phyloP scores from a whole-genome alignment of 2,329 filamentous ascomycete species.

The Colletotrichum cordylinicola region DNA sequence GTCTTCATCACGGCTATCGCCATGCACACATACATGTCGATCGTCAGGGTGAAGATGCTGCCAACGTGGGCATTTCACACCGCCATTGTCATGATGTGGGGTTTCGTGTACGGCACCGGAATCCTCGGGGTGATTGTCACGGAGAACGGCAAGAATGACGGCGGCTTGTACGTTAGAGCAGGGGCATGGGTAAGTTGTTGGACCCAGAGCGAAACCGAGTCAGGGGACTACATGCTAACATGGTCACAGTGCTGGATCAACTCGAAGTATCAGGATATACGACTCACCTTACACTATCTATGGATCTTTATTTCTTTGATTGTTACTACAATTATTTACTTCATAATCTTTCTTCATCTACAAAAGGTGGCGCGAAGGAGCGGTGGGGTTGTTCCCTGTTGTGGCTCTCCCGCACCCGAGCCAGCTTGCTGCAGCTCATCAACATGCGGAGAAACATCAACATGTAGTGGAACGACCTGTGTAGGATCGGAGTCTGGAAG shows the following conservation, averaged over 20 bases:
- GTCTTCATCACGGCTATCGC: constrained; percentile 72
- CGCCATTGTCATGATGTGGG: constrained; percentile 57
- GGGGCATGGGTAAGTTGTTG: constrained; percentile 61
- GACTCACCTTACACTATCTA: constrained; percentile 67
- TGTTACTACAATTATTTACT: constrained; percentile 44
- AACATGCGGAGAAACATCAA: not conserved
- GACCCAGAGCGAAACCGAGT: not conserved
- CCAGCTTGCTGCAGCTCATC: constrained; percentile 24
- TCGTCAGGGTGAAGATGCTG: constrained; percentile 61
- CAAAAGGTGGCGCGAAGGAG: constrained; percentile 27
- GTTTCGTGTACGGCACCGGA: constrained; percentile 63
- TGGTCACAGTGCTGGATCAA: constrained; percentile 66
- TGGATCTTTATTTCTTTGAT: constrained; percentile 61
- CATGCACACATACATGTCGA: constrained; percentile 68
- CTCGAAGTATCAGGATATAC: constrained; percentile 55
- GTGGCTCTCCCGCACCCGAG: not conserved
- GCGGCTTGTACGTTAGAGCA: constrained; percentile 66
- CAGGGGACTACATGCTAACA: constrained; percentile 1
- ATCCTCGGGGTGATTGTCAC: constrained; percentile 54
- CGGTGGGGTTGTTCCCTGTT: not conserved
- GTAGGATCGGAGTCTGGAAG: not conserved
- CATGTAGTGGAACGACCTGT: not conserved
- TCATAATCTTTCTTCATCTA: constrained; percentile 44
- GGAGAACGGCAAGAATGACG: constrained; percentile 42
- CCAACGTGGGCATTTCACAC: constrained; percentile 55